phyloP scores from a whole-genome alignment of 345 rosid genomes.

The Eutrema japonicum region DNA sequence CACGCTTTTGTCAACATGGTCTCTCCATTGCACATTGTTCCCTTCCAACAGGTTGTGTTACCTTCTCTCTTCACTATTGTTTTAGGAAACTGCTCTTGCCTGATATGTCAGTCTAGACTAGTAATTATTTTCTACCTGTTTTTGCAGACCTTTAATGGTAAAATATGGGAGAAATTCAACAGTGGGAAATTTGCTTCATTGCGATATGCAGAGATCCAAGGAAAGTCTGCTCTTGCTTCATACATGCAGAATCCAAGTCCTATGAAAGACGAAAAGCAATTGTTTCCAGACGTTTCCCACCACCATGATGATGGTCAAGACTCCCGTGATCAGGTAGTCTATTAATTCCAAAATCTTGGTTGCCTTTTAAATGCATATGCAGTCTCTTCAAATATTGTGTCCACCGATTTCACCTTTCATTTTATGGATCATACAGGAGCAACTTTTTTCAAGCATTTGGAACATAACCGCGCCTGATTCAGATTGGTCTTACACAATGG shows the following conservation, averaged over 20 bases:
- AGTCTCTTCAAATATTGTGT: not conserved
- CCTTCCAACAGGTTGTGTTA: constrained; percentile 75
- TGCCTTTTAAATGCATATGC: constrained; percentile 1
- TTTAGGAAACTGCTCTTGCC: constrained; percentile 13
- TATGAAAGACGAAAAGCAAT: constrained; percentile 81
- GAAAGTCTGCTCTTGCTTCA: constrained; percentile 83
- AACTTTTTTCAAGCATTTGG: constrained; percentile 65
- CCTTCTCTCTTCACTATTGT: constrained; percentile 16
- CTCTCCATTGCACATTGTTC: constrained; percentile 81
- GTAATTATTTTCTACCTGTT: not conserved
- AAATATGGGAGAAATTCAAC: constrained; percentile 95
- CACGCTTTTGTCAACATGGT: constrained; percentile 93
- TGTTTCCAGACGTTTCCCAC: constrained; percentile 78
- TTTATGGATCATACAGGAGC: constrained; percentile 56
- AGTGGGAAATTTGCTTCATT: constrained; percentile 92
- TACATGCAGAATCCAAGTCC: constrained; percentile 89
- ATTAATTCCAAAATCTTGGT: not conserved
- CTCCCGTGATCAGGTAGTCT: constrained; percentile 62
- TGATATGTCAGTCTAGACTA: not conserved
- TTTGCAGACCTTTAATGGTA: constrained; percentile 83
- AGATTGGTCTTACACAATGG: constrained; percentile 77
- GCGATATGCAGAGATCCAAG: constrained; percentile 95
- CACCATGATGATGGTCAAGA: constrained; percentile 71
- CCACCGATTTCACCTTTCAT: not conserved
- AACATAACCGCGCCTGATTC: constrained; percentile 69